phyloP scores from a whole-genome alignment of 257 asterid genomes.

The Verbena officinalis region DNA sequence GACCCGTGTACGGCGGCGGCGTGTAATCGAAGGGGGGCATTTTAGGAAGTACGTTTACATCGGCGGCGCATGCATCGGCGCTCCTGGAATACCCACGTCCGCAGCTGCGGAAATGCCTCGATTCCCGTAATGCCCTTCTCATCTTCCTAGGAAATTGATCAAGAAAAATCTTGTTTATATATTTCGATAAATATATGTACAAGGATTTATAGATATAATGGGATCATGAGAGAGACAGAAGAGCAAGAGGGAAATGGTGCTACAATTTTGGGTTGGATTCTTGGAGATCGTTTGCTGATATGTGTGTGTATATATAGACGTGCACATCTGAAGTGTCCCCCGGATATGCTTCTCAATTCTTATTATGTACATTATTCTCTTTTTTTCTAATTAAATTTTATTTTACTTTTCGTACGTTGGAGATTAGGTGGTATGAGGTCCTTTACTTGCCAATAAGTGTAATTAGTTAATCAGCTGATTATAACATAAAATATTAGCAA shows the following conservation, averaged over 20 bases:
- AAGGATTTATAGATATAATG: background rate
- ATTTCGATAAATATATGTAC: background rate
- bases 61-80: conserved; percentile 39
- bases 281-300: background rate
- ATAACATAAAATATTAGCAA: too few species aligned
- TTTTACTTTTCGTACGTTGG: background rate
- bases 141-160: background rate
- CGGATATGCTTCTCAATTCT: conserved; percentile 10
- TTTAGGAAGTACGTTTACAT: conserved; percentile 33
- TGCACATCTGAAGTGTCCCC: background rate
- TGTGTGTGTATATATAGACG: conserved; percentile 21
- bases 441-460: too few species aligned
- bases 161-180: background rate
- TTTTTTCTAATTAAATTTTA: too few species aligned
- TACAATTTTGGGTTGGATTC: background rate
- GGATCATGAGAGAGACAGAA: background rate
- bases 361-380: background rate
- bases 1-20: conserved; percentile 90
- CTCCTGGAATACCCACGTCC: conserved; percentile 37
- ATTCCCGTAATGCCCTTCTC: conserved; percentile 44
- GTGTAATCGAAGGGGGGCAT: conserved; percentile 86
- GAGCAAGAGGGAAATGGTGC: background rate
- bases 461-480: too few species aligned
- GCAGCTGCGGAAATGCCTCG: conserved; percentile 24
- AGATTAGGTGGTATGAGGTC: conserved; percentile 19